These are phyloP conservation scores for Irpex sp. DNA, from an alignment of 1,284 basidiomycete genomes.

Conservation along the genomic window DNA sequence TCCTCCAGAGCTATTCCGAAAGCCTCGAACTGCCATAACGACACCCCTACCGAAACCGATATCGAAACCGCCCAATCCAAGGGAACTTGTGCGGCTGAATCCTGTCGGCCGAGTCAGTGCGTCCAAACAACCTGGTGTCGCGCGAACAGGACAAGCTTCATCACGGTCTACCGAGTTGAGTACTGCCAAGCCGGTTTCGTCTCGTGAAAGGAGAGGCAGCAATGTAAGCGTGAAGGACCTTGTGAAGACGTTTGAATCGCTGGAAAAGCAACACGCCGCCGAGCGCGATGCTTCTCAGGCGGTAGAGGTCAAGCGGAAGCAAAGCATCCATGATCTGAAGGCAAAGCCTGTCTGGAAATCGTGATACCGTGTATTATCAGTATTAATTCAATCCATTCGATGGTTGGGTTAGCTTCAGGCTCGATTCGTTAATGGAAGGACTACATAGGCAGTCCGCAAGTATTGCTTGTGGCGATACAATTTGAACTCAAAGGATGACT, in stretches of 20 bases:
- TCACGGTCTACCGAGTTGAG: slow-evolving; percentile 49
- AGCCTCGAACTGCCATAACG: slow-evolving; percentile 47
- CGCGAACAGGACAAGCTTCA: slow-evolving; percentile 31
- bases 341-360: not conserved
- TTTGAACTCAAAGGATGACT: no score
- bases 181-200: slow-evolving; percentile 6
- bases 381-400: not conserved
- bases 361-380: not conserved
- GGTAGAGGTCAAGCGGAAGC: not conserved
- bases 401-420: no score
- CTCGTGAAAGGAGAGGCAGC: slow-evolving; percentile 48
- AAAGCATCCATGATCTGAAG: not conserved
- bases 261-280: slow-evolving; percentile 30
- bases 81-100: slow-evolving; percentile 58
- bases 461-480: no score
- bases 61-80: slow-evolving; percentile 46
- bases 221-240: slow-evolving; percentile 67
- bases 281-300: slow-evolving; percentile 14
- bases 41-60: slow-evolving; percentile 53
- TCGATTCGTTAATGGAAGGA: not conserved
- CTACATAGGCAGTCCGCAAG: no score
- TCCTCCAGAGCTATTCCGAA: slow-evolving; percentile 45
- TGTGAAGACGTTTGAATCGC: slow-evolving; percentile 57
- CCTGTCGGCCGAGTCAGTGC: slow-evolving; percentile 41
- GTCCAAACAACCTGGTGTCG: slow-evolving; percentile 40